Percentiles rank a stretch among this genome's conserved stretches.
Conservation (phyloP, 1,284 basidiomycete genomes). For the Cryptococcus hybrid region DNA sequence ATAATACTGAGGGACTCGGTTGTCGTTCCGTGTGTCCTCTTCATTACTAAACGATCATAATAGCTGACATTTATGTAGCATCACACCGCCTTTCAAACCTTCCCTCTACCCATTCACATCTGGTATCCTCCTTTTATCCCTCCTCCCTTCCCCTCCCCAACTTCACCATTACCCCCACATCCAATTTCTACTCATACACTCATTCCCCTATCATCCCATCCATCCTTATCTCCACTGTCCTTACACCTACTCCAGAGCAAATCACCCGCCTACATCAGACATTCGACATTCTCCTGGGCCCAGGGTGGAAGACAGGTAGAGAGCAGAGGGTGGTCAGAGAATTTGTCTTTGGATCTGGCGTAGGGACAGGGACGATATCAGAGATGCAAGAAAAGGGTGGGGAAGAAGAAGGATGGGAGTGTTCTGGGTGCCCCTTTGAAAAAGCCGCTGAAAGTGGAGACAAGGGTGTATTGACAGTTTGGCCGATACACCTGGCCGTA, state of each 20-base stretch:
- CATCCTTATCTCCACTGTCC: slow-evolving; percentile 16
- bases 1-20: slow-evolving; percentile 3
- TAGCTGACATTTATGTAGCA: neutral
- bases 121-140: slow-evolving; percentile 5
- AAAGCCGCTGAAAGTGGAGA: neutral
- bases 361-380: no score
- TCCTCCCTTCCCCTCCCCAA: neutral
- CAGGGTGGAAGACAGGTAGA: slow-evolving; percentile 19
- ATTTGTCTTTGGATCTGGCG: neutral
- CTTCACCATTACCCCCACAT: slow-evolving; percentile 1
- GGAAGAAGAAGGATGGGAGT: slow-evolving; percentile 25
- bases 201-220: slow-evolving; percentile 20
- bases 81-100: neutral
- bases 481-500: slow-evolving; percentile 36
- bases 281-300: slow-evolving; percentile 24
- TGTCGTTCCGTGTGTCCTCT: slow-evolving; percentile 1
- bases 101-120: slow-evolving; percentile 13
- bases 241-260: slow-evolving; percentile 13
- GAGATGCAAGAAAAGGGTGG: slow-evolving; percentile 13
- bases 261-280: slow-evolving; percentile 7
- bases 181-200: slow-evolving; percentile 2
- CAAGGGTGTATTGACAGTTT: slow-evolving; percentile 37
- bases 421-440: slow-evolving; percentile 32
- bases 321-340: neutral
- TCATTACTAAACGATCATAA: neutral